Conservation (phyloP, 257 asterid genomes). For the Ilex asprella region DNA sequence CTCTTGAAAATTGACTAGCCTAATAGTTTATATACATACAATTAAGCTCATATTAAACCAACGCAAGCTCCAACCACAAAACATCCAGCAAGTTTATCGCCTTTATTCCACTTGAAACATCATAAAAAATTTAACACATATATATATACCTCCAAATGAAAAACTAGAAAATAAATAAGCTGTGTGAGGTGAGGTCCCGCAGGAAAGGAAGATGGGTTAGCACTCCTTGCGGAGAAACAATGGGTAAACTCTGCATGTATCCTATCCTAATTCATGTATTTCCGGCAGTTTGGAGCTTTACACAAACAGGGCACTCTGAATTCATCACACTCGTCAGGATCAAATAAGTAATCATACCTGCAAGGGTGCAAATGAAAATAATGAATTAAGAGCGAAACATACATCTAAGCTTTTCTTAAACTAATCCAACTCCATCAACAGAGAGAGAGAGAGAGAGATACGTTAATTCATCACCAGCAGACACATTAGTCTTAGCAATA, state of each 20-base stretch:
- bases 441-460: slow-evolving; percentile 27
- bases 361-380: slow-evolving; percentile 12
- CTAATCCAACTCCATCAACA: neutral
- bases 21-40: too few relatives aligned
- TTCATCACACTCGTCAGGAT: slow-evolving; percentile 86
- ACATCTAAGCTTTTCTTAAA: too few relatives aligned
- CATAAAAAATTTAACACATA: too few relatives aligned
- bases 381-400: slow-evolving; percentile 1
- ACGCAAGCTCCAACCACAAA: too few relatives aligned
- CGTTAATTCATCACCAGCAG: slow-evolving; percentile 95
- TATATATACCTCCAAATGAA: slow-evolving; percentile 19
- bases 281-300: slow-evolving; percentile 77
- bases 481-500: slow-evolving; percentile 76
- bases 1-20: too few relatives aligned
- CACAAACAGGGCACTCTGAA: slow-evolving; percentile 88
- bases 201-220: slow-evolving; percentile 24
- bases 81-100: too few relatives aligned
- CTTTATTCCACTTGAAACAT: too few relatives aligned
- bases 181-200: slow-evolving; percentile 27
- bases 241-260: slow-evolving; percentile 5
- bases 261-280: slow-evolving; percentile 73
- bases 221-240: slow-evolving; percentile 36
- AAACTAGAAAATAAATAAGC: slow-evolving; percentile 27
- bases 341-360: slow-evolving; percentile 97
- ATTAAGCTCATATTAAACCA: too few relatives aligned